These are phyloP conservation scores for Xylariaceae sp. DNA, from an alignment of 2,329 filamentous ascomycete genomes.

Conservation along the genomic window DNA sequence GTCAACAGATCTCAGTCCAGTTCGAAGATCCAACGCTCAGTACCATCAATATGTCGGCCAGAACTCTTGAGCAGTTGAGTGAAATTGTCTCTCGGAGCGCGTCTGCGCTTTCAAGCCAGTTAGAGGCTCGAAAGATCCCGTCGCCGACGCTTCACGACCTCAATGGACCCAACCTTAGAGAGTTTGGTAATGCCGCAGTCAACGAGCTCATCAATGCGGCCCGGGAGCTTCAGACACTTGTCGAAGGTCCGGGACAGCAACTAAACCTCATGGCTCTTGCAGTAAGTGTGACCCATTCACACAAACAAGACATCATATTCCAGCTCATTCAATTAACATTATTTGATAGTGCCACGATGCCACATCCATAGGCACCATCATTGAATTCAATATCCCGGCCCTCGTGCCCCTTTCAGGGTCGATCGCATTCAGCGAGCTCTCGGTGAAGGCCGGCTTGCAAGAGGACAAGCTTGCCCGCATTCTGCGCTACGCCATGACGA, in stretches of 20 bases:
- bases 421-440: constrained; percentile 2
- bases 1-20: background rate
- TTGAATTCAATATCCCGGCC: constrained; percentile 1
- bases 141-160: background rate
- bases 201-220: constrained; percentile 1
- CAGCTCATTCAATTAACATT: no score
- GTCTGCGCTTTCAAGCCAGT: background rate
- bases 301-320: background rate
- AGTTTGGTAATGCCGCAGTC: background rate
- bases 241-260: background rate
- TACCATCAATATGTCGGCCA: background rate
- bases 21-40: background rate
- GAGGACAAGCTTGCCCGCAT: constrained; percentile 5
- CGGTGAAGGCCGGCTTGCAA: background rate
- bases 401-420: background rate
- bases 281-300: background rate
- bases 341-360: background rate
- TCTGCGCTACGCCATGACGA: constrained; percentile 7
- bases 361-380: background rate
- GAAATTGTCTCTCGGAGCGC: background rate
- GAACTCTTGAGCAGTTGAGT: constrained; percentile 2
- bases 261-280: background rate
- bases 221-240: constrained; percentile 1
- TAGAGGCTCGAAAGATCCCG: background rate
- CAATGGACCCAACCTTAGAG: background rate